Conservation (phyloP, 345 rosid genomes). For the Gynandropsis gynandra region DNA sequence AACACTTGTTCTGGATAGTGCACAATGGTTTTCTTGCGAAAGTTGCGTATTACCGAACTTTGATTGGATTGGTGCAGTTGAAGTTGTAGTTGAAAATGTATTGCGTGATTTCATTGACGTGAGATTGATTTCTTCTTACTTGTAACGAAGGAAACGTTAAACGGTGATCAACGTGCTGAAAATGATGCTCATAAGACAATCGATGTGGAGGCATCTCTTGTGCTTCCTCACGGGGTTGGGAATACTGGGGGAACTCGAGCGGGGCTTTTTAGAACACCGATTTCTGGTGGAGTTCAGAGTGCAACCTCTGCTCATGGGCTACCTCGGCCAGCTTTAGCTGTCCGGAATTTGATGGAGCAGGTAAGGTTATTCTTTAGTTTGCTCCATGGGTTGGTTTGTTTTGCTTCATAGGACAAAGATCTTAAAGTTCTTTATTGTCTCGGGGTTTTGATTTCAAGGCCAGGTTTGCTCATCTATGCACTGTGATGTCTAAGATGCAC, state of each 20-base stretch:
- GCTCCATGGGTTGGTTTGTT: background rate
- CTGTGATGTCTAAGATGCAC: slow-evolving; percentile 94
- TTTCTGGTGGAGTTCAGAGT: slow-evolving; percentile 98
- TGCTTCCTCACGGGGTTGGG: slow-evolving; percentile 39
- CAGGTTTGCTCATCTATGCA: slow-evolving; percentile 94
- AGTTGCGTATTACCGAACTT: slow-evolving; percentile 14
- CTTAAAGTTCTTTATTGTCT: background rate
- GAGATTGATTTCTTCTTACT: slow-evolving; percentile 33
- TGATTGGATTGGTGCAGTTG: slow-evolving; percentile 14
- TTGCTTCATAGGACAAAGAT: background rate
- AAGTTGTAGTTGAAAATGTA: slow-evolving; percentile 17
- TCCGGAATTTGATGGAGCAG: slow-evolving; percentile 96
- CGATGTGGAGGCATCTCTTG: slow-evolving; percentile 43
- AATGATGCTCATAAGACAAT: slow-evolving; percentile 32
- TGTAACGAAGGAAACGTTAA: slow-evolving; percentile 49
- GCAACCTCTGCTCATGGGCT: slow-evolving; percentile 97
- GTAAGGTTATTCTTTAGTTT: slow-evolving; percentile 28
- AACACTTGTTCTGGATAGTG: background rate
- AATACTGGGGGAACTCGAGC: slow-evolving; percentile 73
- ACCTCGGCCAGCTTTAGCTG: slow-evolving; percentile 93
- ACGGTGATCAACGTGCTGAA: slow-evolving; percentile 27
- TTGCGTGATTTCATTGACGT: slow-evolving; percentile 28
- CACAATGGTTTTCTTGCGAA: background rate
- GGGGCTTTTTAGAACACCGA: slow-evolving; percentile 93
- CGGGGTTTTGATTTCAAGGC: slow-evolving; percentile 49